Conservation (phyloP, 371 early-diverging fungal species). For the Circinella minor region DNA sequence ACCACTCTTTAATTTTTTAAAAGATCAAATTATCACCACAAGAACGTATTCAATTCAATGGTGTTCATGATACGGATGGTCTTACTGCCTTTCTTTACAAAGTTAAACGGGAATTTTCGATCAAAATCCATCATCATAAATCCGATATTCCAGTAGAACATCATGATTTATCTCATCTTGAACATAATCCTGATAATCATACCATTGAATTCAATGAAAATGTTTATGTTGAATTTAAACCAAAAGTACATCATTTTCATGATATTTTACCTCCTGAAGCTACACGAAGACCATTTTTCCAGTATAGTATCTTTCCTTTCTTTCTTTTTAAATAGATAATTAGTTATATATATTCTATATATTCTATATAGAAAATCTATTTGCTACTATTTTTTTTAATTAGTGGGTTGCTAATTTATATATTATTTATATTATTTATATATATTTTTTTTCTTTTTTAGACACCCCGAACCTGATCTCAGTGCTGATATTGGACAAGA, state of each 20-base stretch:
- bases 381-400: no score
- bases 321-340: no score
- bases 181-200: conserved; percentile 34
- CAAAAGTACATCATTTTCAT: conserved; percentile 24
- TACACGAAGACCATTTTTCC: conserved; percentile 50
- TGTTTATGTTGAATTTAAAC: conserved; percentile 52
- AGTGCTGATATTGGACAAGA: conserved; percentile 58
- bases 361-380: no score
- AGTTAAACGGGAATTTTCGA: conserved; percentile 57
- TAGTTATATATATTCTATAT: no score
- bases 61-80: conserved; percentile 60
- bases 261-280: conserved; percentile 24
- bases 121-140: conserved; percentile 52
- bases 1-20: not conserved
- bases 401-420: no score
- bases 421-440: no score
- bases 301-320: conserved; percentile 23
- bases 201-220: conserved; percentile 49
- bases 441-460: not conserved
- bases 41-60: conserved; percentile 53
- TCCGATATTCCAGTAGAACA: conserved; percentile 13
- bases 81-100: conserved; percentile 59
- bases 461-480: conserved; percentile 51
- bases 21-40: conserved; percentile 49
- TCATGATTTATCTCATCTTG: conserved; percentile 17